Percentiles rank a stretch among this genome's conserved stretches.
Evolutionary conservation across 2,329 filamentous ascomycete genomes (phyloP).

Genomic region (Aspergillus sp.): DNA sequence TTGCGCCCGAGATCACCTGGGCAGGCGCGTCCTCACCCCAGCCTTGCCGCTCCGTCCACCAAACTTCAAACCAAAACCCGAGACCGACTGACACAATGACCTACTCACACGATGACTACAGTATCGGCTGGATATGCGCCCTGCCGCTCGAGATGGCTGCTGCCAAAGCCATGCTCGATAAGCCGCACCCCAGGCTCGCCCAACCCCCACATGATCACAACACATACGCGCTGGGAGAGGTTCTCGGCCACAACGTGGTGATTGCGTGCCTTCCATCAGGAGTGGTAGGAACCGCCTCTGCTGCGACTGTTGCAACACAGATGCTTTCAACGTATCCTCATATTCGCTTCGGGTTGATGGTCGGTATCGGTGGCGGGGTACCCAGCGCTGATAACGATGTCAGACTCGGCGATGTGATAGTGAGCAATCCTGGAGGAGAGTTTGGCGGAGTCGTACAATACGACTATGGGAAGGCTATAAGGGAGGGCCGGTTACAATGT

Average conservation of each 20-base stretch:
- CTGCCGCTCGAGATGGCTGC: slow-evolving; percentile 18
- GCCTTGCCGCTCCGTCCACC: too few species aligned
- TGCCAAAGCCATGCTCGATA: slow-evolving; percentile 14
- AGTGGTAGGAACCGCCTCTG: slow-evolving; percentile 9
- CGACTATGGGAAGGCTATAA: slow-evolving; percentile 22
- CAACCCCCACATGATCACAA: neutral
- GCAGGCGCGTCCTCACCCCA: too few species aligned
- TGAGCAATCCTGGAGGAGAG: neutral
- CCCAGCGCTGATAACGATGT: slow-evolving; percentile 17
- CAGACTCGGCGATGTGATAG: slow-evolving; percentile 7
- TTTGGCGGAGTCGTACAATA: slow-evolving; percentile 24
- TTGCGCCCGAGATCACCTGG: too few species aligned
- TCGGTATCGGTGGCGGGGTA: slow-evolving; percentile 20
- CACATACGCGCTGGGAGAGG: slow-evolving; percentile 10
- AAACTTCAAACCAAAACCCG: too few species aligned
- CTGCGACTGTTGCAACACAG: slow-evolving; percentile 5
- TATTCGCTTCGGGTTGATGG: slow-evolving; percentile 11
- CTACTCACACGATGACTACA: slow-evolving; percentile 7
- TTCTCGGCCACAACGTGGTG: slow-evolving; percentile 7
- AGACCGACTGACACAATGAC: too few species aligned
- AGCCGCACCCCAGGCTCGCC: neutral
- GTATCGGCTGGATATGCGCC: slow-evolving; percentile 21
- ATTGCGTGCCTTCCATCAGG: slow-evolving; percentile 12
- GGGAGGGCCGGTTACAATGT: slow-evolving; percentile 12
- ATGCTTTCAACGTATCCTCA: slow-evolving; percentile 8